These are phyloP conservation scores for Calonectria henricotiae DNA, from an alignment of 2,329 filamentous ascomycete genomes.

Conservation along the genomic window DNA sequence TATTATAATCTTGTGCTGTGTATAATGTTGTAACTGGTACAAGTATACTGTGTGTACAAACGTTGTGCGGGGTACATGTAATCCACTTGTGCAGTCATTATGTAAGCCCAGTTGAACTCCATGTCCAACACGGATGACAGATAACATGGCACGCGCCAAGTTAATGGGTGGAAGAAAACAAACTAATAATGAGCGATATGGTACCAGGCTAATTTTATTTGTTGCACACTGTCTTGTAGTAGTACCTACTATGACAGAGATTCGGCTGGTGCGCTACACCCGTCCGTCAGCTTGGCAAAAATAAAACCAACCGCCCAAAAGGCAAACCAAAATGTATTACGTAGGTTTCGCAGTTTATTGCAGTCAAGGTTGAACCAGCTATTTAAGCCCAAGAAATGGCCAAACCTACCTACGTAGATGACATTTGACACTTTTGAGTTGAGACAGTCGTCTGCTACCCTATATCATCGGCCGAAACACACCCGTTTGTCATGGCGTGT, in stretches of 20 bases:
- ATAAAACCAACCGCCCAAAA: not conserved
- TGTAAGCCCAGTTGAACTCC: no score
- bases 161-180: not conserved
- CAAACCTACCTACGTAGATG: not conserved
- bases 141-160: slow-evolving; percentile 4
- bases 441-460: not conserved
- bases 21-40: no score
- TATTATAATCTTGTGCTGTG: no score
- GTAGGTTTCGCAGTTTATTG: slow-evolving; percentile 17
- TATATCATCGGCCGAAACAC: slow-evolving; percentile 2
- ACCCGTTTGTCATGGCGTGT: slow-evolving; percentile 5
- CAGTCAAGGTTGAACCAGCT: not conserved
- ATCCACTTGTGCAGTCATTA: no score
- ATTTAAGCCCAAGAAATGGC: not conserved
- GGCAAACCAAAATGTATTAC: slow-evolving; percentile 12
- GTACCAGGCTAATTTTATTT: not conserved
- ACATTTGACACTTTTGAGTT: not conserved
- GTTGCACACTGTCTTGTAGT: not conserved
- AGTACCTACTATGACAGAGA: not conserved
- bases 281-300: not conserved
- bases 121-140: no score
- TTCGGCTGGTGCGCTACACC: not conserved
- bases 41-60: no score
- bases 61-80: no score
- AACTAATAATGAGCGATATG: not conserved